Conservation (phyloP, 352 stramenopile genomes). For the Phytophthora nicotianae region DNA sequence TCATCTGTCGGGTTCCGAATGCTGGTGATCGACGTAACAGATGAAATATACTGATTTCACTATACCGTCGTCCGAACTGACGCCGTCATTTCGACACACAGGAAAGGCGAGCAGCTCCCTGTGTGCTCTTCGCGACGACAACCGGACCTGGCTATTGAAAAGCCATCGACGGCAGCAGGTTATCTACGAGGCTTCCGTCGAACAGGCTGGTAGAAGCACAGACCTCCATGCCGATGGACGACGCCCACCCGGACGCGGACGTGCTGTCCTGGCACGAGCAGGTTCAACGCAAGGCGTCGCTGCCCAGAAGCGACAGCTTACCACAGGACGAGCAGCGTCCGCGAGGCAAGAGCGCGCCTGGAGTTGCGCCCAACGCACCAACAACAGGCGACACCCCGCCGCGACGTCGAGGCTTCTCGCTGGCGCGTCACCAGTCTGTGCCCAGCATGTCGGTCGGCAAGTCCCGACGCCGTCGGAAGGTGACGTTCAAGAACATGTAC, state of each 20-base stretch:
- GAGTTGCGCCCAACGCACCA: background rate
- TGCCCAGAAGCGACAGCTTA: constrained; percentile 9
- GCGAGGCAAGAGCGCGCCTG: constrained; percentile 25
- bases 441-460: constrained; percentile 30
- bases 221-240: constrained; percentile 15
- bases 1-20: background rate
- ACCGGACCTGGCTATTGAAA: background rate
- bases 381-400: background rate
- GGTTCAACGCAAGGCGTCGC: constrained; percentile 34
- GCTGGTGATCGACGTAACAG: background rate
- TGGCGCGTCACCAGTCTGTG: constrained; percentile 26
- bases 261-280: constrained; percentile 35
- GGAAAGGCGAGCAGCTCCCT: constrained; percentile 15
- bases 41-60: background rate
- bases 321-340: constrained; percentile 12
- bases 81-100: background rate
- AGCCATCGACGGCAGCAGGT: constrained; percentile 4
- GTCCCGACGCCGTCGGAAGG: constrained; percentile 34
- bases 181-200: constrained; percentile 17
- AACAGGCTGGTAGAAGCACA: constrained; percentile 22
- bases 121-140: background rate
- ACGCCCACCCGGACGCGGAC: constrained; percentile 17
- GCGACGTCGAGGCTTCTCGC: constrained; percentile 28
- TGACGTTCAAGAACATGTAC: constrained; percentile 59
- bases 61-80: background rate